Conservation (phyloP, 805 yeast genomes). For the Candida morakotiae region DNA sequence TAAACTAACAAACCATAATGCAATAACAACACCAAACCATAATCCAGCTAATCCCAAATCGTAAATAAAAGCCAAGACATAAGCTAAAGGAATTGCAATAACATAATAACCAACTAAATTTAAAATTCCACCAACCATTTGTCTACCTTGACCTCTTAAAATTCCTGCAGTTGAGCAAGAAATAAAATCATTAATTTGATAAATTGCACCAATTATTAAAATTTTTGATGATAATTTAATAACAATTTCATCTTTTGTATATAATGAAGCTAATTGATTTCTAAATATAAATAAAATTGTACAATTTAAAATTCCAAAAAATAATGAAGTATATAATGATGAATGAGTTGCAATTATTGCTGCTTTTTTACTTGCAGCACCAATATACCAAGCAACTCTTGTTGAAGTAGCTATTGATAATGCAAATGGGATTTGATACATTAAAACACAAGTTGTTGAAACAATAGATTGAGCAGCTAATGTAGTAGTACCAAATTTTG, state of each 20-base stretch:
- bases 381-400: constrained; percentile 71
- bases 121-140: constrained; percentile 51
- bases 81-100: constrained; percentile 47
- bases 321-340: constrained; percentile 27
- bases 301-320: constrained; percentile 35
- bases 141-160: constrained; percentile 56
- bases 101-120: constrained; percentile 46
- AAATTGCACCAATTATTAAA: constrained; percentile 45
- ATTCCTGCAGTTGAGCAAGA: constrained; percentile 51
- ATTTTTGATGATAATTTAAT: constrained; percentile 35
- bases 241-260: constrained; percentile 37
- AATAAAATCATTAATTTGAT: constrained; percentile 49
- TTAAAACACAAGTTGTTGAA: constrained; percentile 60
- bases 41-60: constrained; percentile 40
- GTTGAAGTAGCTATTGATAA: constrained; percentile 73
- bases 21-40: constrained; percentile 47
- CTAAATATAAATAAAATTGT: constrained; percentile 34
- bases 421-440: constrained; percentile 75
- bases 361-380: constrained; percentile 50
- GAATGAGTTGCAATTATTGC: constrained; percentile 34
- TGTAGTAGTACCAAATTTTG: constrained; percentile 60
- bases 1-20: constrained; percentile 37
- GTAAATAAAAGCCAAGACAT: constrained; percentile 39
- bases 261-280: constrained; percentile 34
- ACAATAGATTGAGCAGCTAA: constrained; percentile 75